phyloP scores from a whole-genome alignment of 108 stramenopile species.

The Hondaea fermentalgiana region DNA sequence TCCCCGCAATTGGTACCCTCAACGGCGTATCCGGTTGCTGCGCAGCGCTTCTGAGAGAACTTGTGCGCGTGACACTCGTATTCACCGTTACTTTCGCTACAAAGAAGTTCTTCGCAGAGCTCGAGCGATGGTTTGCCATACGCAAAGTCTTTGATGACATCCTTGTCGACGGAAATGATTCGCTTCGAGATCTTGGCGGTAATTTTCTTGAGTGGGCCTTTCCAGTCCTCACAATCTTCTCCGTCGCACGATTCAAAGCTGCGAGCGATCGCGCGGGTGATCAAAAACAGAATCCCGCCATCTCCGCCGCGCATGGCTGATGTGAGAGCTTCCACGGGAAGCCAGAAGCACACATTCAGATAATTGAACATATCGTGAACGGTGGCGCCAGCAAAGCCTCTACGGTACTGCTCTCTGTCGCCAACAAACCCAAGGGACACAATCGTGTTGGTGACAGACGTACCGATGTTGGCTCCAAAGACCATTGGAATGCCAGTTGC shows the following conservation, averaged over 20 bases:
- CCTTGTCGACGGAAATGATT: conserved; percentile 67
- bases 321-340: conserved; percentile 65
- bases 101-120: not conserved
- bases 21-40: not conserved
- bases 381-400: conserved; percentile 78
- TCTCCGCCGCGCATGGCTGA: not conserved
- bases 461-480: conserved; percentile 81
- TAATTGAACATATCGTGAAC: conserved; percentile 86
- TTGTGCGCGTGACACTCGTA: not conserved
- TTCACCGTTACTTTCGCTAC: not conserved
- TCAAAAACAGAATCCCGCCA: conserved; percentile 40
- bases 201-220: conserved; percentile 66
- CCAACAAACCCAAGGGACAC: conserved; percentile 76
- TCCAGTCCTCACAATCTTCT: conserved; percentile 47
- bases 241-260: not conserved
- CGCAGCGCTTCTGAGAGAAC: not conserved
- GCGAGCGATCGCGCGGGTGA: conserved; percentile 61
- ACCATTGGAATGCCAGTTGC: conserved; percentile 69
- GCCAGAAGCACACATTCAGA: conserved; percentile 59
- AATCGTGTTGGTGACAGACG: conserved; percentile 73
- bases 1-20: not conserved
- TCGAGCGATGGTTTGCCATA: conserved; percentile 42
- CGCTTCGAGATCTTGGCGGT: conserved; percentile 54
- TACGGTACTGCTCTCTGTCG: conserved; percentile 69
- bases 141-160: conserved; percentile 61